Conservation (phyloP, 208 protist genomes). For the Trypanosoma conorhini region DNA sequence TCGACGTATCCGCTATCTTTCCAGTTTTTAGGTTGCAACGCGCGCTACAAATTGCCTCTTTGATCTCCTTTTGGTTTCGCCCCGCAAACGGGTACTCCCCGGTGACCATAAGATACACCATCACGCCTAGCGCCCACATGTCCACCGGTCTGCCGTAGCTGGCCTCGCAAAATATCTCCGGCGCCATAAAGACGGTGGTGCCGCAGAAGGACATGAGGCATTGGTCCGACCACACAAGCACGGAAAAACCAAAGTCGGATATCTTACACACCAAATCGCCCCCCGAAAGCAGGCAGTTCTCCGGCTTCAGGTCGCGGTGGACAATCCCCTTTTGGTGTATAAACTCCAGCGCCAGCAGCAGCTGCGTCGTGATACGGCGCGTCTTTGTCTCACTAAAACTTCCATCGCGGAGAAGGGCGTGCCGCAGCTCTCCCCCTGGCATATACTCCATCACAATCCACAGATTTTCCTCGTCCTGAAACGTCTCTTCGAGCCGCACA, state of each 20-base stretch:
- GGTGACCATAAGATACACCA: slow-evolving; percentile 84
- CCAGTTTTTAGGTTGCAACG: slow-evolving; percentile 31
- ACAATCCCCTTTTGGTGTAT: slow-evolving; percentile 91
- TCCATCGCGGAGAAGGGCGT: slow-evolving; percentile 38
- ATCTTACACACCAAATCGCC: slow-evolving; percentile 81
- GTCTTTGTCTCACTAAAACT: slow-evolving; percentile 48
- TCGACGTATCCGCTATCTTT: slow-evolving; percentile 26
- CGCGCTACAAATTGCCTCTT: slow-evolving; percentile 41
- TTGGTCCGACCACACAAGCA: slow-evolving; percentile 77
- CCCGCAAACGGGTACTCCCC: slow-evolving; percentile 84
- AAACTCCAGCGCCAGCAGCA: slow-evolving; percentile 89
- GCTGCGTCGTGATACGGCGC: slow-evolving; percentile 71
- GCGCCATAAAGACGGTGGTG: slow-evolving; percentile 89
- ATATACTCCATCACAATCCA: slow-evolving; percentile 95
- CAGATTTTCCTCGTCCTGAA: slow-evolving; percentile 64
- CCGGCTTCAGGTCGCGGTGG: slow-evolving; percentile 93
- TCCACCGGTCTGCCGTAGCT: slow-evolving; percentile 91
- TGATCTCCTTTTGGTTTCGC: slow-evolving; percentile 35
- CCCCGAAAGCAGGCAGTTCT: slow-evolving; percentile 84
- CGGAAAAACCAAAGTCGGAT: slow-evolving; percentile 91
- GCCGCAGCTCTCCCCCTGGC: slow-evolving; percentile 71
- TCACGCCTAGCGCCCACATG: slow-evolving; percentile 92
- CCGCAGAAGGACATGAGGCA: slow-evolving; percentile 85
- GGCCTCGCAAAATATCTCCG: slow-evolving; percentile 82
- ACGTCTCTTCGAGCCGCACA: slow-evolving; percentile 88